These are phyloP conservation scores for Calocera viscosa DNA, from an alignment of 768 basidiomycete genomes.

Conservation along the genomic window DNA sequence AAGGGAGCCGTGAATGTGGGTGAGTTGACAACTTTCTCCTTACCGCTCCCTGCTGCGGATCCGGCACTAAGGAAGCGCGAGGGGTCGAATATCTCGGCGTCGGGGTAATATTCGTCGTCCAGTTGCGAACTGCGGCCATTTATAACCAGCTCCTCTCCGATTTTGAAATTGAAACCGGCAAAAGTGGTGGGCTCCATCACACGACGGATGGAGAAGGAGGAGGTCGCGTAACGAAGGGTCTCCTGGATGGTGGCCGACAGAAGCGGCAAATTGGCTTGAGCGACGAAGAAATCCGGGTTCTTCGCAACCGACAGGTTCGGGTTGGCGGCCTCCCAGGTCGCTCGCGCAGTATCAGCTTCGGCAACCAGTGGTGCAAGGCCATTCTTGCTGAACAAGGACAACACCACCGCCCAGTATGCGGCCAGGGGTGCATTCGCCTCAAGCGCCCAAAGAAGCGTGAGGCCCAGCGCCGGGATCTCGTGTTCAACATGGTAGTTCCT, in stretches of 20 bases:
- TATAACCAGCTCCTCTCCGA: slow-evolving; percentile 18
- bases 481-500: slow-evolving; percentile 11
- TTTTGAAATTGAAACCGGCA: slow-evolving; percentile 15
- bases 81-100: background rate
- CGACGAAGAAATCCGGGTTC: slow-evolving; percentile 15
- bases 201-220: slow-evolving; percentile 18
- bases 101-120: background rate
- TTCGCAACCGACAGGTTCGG: background rate
- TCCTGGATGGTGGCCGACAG: slow-evolving; percentile 22
- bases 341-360: slow-evolving; percentile 17
- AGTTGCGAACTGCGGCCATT: slow-evolving; percentile 3
- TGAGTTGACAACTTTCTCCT: slow-evolving; percentile 14
- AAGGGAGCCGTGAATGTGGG: slow-evolving; percentile 21
- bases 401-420: slow-evolving; percentile 19
- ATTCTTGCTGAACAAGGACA: slow-evolving; percentile 17
- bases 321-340: slow-evolving; percentile 9
- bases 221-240: slow-evolving; percentile 18
- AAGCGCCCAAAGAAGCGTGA: slow-evolving; percentile 20
- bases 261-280: slow-evolving; percentile 13
- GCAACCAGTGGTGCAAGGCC: slow-evolving; percentile 17
- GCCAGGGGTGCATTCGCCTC: slow-evolving; percentile 21
- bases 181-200: slow-evolving; percentile 17
- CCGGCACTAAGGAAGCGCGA: background rate
- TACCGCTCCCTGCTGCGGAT: slow-evolving; percentile 11
- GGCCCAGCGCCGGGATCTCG: slow-evolving; percentile 15